Base-by-base conservation (phyloP, 2,329 filamentous ascomycete genomes). In the Ceratocystis cacaofunesta region DNA sequence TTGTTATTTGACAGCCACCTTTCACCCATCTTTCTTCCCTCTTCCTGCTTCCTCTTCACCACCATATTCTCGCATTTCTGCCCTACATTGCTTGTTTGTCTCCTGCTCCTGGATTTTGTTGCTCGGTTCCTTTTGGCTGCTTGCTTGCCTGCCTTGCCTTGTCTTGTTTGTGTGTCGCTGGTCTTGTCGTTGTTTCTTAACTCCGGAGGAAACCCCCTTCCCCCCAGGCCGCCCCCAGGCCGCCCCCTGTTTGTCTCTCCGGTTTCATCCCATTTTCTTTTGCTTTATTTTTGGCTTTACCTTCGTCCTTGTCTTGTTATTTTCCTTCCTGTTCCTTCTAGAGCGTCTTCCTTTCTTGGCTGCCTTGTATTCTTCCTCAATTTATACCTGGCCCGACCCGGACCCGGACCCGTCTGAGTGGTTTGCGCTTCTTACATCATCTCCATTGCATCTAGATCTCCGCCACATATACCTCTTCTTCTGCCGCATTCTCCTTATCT, bases 231-330 rank as follows among this genome's bases (percentile, higher is more conserved):
- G 19, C 19, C 3, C 32, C 7, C 32, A 36, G 32, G 10, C 32
- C 12, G 19, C 48, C 19, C 28, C 50, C 50, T 25, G 50, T 25
- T 12, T 55, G 28, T 30, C 22, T 7, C 17, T 32, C 52, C 12
- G 28, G 52, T 58, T 57, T 58, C 52, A 58, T 58, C 52, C 52
- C 52, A 58, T 58, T 58, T 32, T 32, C 12, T 15, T 58, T 17
- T 28, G 8, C 17, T 22, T 55, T 19, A 30, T 57, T 57, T 57
- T 57, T 30, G 52, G 52, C 8, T 12, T 32, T 15, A 32, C 5
- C 28, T 30, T 12, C 30, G 10, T 10, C 22, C 52, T 57, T 10
- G 22, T 32, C 22, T 36, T 36, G 3, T 32, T 17, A 30, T 4
- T 30, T 19, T 6, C 25, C 15, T 17, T 32, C 32, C 28, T 32